Conservation (phyloP, 257 asterid genomes). For the Fraxinus excelsior region DNA sequence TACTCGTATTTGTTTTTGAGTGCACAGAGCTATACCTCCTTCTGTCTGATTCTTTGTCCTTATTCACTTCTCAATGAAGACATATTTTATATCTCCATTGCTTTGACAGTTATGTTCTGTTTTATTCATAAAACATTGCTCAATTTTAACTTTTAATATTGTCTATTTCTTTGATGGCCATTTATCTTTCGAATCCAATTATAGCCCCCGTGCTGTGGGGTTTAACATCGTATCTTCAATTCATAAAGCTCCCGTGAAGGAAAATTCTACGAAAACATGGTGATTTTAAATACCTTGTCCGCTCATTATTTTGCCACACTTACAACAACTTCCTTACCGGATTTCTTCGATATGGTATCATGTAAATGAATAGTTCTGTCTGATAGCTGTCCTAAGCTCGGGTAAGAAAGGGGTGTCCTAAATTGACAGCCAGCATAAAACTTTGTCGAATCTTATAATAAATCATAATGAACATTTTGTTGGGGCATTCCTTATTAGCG, state of each 20-base stretch:
- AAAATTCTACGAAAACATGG: constrained; percentile 16
- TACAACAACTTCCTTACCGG: constrained; percentile 16
- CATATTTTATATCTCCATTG: neutral
- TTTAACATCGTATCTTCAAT: constrained; percentile 20
- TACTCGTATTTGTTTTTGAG: constrained; percentile 39
- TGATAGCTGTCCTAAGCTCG: neutral
- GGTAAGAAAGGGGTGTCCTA: neutral
- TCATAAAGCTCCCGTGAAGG: constrained; percentile 12
- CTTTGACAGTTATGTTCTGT: constrained; percentile 23
- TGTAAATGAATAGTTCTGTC: neutral
- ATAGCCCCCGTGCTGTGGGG: constrained; percentile 16
- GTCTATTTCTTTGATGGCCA: constrained; percentile 12
- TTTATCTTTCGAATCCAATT: constrained; percentile 16
- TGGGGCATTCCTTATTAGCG: neutral
- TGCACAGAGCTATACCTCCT: constrained; percentile 26
- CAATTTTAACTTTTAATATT: constrained; percentile 21
- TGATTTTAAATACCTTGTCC: constrained; percentile 18
- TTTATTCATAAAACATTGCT: constrained; percentile 24
- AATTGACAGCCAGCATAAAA: neutral
- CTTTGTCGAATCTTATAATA: neutral
- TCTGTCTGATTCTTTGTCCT: constrained; percentile 49
- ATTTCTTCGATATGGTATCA: neutral
- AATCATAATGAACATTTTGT: neutral
- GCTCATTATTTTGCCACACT: constrained; percentile 21
- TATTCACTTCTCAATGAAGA: constrained; percentile 27